Evolutionary conservation across 106 monocot genomes (phyloP).

Genomic region (Dendrobium nobile): DNA sequence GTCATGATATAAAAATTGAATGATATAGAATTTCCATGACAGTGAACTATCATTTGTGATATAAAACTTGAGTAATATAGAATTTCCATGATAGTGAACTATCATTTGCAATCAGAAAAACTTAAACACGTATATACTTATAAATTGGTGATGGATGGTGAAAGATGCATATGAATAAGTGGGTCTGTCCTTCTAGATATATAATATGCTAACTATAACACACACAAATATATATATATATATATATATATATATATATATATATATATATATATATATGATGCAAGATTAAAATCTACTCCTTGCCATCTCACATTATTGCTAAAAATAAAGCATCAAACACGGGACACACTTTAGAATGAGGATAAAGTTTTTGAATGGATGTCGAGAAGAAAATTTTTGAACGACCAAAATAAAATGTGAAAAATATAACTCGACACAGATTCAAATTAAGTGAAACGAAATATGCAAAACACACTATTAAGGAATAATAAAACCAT

Average conservation of each 20-base stretch:
- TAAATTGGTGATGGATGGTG: too few species aligned
- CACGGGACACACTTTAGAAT: background rate
- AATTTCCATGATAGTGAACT: background rate
- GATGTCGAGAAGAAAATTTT: background rate
- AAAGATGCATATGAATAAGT: too few species aligned
- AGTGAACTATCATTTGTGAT: background rate
- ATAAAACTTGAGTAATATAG: background rate
- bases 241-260: too few species aligned
- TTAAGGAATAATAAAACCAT: background rate
- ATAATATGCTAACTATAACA: too few species aligned
- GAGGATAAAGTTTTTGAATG: background rate
- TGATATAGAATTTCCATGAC: background rate
- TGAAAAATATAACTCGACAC: too few species aligned
- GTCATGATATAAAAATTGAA: background rate
- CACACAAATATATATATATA: too few species aligned
- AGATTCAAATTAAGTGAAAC: background rate
- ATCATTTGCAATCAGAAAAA: background rate
- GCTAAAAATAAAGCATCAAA: background rate
- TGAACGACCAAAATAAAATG: background rate
- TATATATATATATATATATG: background rate
- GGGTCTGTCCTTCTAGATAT: too few species aligned
- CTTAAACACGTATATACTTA: background rate
- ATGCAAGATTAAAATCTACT: background rate
- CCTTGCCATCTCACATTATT: background rate
- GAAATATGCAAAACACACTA: background rate